Evolutionary conservation across 805 yeast genomes (phyloP).

Genomic region (Starmerella stigmatis): DNA sequence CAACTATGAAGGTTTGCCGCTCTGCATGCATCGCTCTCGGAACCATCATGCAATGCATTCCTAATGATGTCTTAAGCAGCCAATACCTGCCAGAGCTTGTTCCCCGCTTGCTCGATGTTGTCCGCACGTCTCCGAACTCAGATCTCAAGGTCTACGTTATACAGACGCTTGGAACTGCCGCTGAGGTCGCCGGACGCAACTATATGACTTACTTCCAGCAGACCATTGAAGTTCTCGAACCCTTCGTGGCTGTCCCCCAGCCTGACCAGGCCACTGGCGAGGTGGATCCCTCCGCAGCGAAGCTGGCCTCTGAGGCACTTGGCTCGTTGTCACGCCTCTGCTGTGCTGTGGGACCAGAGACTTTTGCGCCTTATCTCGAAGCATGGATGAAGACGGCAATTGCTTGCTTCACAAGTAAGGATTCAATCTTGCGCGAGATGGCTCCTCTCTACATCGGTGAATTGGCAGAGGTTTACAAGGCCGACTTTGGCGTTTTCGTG

Average conservation of each 20-base stretch:
- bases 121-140: constrained; percentile 54
- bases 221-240: constrained; percentile 71
- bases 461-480: constrained; percentile 90
- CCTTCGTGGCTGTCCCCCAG: constrained; percentile 51
- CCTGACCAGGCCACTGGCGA: constrained; percentile 67
- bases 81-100: constrained; percentile 78
- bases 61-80: constrained; percentile 67
- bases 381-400: constrained; percentile 85
- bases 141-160: constrained; percentile 52
- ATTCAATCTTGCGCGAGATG: constrained; percentile 82
- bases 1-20: constrained; percentile 73
- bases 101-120: constrained; percentile 77
- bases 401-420: constrained; percentile 61
- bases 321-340: constrained; percentile 94
- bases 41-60: constrained; percentile 82
- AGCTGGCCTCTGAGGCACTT: constrained; percentile 80
- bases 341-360: constrained; percentile 87
- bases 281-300: constrained; percentile 53
- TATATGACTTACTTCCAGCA: constrained; percentile 77
- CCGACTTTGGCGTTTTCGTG: constrained; percentile 78
- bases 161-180: constrained; percentile 94
- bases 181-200: constrained; percentile 84
- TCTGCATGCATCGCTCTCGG: constrained; percentile 87
- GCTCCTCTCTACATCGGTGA: constrained; percentile 88
- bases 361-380: constrained; percentile 75